A percentile compares a stretch with the other conserved stretches of the same genome.
phyloP scores from a whole-genome alignment of 192 early-diverging fungal genomes.

The Coemansia sp. region DNA sequence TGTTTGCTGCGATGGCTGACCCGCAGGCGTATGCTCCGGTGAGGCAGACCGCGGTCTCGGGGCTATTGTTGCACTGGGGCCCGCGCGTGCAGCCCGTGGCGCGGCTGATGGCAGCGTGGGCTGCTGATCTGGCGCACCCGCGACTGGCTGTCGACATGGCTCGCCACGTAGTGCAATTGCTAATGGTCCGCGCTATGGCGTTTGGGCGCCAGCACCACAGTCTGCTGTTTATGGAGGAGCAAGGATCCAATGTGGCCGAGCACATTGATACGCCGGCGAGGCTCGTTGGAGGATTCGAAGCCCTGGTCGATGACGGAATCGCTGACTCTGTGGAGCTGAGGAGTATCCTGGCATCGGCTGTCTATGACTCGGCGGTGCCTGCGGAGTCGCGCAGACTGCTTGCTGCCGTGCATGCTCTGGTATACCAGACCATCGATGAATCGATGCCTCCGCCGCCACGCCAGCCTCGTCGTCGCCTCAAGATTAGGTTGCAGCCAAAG shows the following conservation, averaged over 20 bases:
- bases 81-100: conserved; percentile 20
- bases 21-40: conserved; percentile 73
- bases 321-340: conserved; percentile 34
- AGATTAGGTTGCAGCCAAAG: conserved; percentile 39
- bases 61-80: conserved; percentile 72
- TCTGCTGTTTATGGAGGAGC: conserved; percentile 38
- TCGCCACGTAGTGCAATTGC: conserved; percentile 16
- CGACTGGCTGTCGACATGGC: conserved; percentile 10
- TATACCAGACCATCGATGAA: conserved; percentile 46
- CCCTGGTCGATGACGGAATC: conserved; percentile 35
- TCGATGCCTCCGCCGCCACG: conserved; percentile 32
- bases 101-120: conserved; percentile 26
- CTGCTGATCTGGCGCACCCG: conserved; percentile 15
- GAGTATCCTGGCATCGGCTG: conserved; percentile 23
- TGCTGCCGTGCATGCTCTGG: conserved; percentile 26
- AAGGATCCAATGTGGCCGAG: conserved; percentile 31
- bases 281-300: conserved; percentile 47
- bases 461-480: conserved; percentile 35
- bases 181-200: conserved; percentile 43
- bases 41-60: conserved; percentile 73
- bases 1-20: conserved; percentile 73
- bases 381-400: conserved; percentile 25
- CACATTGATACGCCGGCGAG: conserved; percentile 52
- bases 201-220: conserved; percentile 51
- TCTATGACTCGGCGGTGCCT: conserved; percentile 35